Conservation (phyloP, 805 yeast genomes). For the Wickerhamiella domercqiae region DNA sequence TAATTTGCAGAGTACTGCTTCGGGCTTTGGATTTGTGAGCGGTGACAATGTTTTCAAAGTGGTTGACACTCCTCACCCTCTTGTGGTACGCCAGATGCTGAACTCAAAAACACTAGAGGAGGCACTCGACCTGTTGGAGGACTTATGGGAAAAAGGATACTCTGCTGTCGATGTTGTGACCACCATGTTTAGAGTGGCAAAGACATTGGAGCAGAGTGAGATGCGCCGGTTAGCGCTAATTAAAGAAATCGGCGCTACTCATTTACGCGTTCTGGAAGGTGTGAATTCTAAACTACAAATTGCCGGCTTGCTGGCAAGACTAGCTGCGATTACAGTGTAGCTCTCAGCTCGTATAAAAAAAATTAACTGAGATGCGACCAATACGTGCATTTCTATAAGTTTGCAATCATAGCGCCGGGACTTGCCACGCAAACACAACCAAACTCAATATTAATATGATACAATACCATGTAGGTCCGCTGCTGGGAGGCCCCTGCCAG, state of each 20-base stretch:
- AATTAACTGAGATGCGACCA: too few species aligned
- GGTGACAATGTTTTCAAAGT: conserved; percentile 87
- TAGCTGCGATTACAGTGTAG: conserved; percentile 7
- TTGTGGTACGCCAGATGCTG: conserved; percentile 59
- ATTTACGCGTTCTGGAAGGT: conserved; percentile 87
- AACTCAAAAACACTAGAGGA: conserved; percentile 42
- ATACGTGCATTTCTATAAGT: neutral
- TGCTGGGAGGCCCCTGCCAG: conserved; percentile 47
- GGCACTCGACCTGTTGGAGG: conserved; percentile 46
- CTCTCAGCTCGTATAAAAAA: too few species aligned
- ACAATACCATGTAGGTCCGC: conserved; percentile 9
- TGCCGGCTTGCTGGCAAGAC: conserved; percentile 62
- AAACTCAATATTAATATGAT: conserved; percentile 31
- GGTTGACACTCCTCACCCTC: conserved; percentile 93
- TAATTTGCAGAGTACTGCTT: conserved; percentile 82
- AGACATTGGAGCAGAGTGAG: conserved; percentile 56
- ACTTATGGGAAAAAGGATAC: conserved; percentile 80
- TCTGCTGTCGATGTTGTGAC: conserved; percentile 86
- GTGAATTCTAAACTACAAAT: conserved; percentile 76
- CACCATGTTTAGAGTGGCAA: conserved; percentile 77
- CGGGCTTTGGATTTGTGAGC: conserved; percentile 85
- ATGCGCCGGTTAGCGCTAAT: conserved; percentile 57
- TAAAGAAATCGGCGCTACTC: conserved; percentile 77
- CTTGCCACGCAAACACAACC: conserved; percentile 22
- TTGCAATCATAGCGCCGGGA: neutral